Conservation (phyloP, 1,284 basidiomycete genomes). For the Moesziomyces antarcticus region DNA sequence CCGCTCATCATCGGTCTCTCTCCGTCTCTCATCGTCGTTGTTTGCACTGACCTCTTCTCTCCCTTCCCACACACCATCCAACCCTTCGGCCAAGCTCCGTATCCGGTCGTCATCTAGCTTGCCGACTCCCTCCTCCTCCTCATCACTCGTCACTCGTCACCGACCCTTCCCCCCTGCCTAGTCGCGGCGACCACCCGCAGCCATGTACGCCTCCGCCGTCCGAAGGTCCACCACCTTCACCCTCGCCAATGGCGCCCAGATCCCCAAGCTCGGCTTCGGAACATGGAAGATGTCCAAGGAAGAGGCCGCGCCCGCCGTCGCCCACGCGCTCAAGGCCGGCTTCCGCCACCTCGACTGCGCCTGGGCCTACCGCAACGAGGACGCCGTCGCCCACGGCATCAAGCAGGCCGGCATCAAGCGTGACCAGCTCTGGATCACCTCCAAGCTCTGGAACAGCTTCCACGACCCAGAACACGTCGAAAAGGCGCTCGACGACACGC, state of each 20-base stretch:
- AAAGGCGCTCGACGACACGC: slow-evolving; percentile 76
- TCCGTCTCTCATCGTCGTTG: neutral
- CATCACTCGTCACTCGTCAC: too few relatives aligned
- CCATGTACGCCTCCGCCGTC: slow-evolving; percentile 53
- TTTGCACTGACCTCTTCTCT: slow-evolving; percentile 14
- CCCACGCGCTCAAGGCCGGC: slow-evolving; percentile 59
- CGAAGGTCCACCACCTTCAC: slow-evolving; percentile 54
- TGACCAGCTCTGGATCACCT: slow-evolving; percentile 83
- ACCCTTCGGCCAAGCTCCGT: slow-evolving; percentile 10
- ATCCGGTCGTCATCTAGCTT: slow-evolving; percentile 22
- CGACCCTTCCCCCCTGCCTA: slow-evolving; percentile 1
- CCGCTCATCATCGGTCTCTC: slow-evolving; percentile 2
- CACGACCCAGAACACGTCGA: slow-evolving; percentile 71
- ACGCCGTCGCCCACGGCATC: slow-evolving; percentile 84
- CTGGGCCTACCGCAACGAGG: slow-evolving; percentile 75
- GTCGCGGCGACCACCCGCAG: neutral
- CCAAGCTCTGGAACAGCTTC: slow-evolving; percentile 81
- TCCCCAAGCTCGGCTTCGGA: slow-evolving; percentile 60
- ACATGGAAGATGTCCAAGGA: slow-evolving; percentile 61
- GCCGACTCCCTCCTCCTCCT: too few relatives aligned
- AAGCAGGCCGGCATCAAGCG: slow-evolving; percentile 77
- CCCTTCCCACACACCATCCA: slow-evolving; percentile 17
- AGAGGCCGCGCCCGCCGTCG: slow-evolving; percentile 72
- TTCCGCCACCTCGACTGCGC: slow-evolving; percentile 61
- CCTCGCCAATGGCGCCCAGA: slow-evolving; percentile 58